Conservation (phyloP, 768 basidiomycete species). For the Agrocybe pediades region DNA sequence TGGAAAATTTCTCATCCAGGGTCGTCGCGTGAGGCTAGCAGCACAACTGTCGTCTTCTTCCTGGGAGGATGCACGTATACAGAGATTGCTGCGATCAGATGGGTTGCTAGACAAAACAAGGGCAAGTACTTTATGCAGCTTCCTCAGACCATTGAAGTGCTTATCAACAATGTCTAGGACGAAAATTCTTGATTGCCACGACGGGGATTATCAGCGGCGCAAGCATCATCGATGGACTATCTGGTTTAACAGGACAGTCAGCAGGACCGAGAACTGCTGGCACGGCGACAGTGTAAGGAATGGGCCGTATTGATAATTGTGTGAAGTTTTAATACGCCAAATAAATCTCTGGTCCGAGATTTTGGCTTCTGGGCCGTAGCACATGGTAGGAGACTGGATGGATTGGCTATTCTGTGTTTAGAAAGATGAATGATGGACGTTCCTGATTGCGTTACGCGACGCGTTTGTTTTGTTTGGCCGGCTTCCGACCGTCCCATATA, state of each 20-base stretch:
- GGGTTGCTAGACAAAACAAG: constrained; percentile 85
- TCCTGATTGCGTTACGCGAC: constrained; percentile 43
- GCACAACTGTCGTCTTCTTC: constrained; percentile 94
- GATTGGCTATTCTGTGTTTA: constrained; percentile 24
- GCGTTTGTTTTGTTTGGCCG: constrained; percentile 47
- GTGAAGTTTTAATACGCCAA: neutral
- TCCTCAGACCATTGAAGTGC: neutral
- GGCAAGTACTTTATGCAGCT: constrained; percentile 44
- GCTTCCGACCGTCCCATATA: constrained; percentile 12
- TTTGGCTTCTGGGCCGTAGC: constrained; percentile 22
- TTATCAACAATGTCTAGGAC: constrained; percentile 49
- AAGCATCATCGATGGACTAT: constrained; percentile 70
- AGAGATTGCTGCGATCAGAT: constrained; percentile 93
- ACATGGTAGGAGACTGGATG: constrained; percentile 25
- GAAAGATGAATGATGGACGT: constrained; percentile 29
- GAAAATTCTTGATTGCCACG: constrained; percentile 87
- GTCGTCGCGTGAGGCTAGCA: constrained; percentile 27
- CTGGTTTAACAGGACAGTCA: constrained; percentile 31
- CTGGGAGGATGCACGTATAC: constrained; percentile 97
- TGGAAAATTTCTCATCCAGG: neutral
- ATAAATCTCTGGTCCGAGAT: constrained; percentile 3
- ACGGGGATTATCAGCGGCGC: constrained; percentile 87
- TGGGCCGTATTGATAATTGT: neutral
- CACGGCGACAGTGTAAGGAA: constrained; percentile 18
- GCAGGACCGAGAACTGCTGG: constrained; percentile 38